These are phyloP conservation scores for Metschnikowia borealis DNA, from an alignment of 805 yeast genomes.

Conservation along the genomic window DNA sequence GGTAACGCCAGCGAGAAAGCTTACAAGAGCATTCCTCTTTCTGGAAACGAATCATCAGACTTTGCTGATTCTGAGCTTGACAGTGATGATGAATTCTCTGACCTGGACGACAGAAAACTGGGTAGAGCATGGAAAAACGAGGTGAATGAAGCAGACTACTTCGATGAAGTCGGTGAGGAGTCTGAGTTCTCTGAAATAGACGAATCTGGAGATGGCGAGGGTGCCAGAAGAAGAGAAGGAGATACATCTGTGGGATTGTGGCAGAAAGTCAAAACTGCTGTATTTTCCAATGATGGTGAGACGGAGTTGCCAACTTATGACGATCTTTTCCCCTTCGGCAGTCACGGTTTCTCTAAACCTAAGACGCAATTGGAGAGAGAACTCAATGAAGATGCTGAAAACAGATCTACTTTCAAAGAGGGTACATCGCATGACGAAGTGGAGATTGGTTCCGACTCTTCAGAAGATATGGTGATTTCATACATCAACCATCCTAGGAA, in stretches of 20 bases:
- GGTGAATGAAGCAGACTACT: conserved; percentile 34
- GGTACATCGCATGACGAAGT: conserved; percentile 23
- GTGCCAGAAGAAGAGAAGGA: not conserved
- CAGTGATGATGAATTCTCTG: conserved; percentile 27
- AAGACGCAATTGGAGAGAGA: conserved; percentile 31
- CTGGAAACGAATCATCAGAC: conserved; percentile 20
- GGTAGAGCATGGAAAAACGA: conserved; percentile 11
- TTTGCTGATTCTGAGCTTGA: conserved; percentile 36
- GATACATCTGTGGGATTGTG: conserved; percentile 27
- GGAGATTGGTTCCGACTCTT: conserved; percentile 37
- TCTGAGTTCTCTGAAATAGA: conserved; percentile 10
- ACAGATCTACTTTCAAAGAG: not conserved
- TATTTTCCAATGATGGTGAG: conserved; percentile 33
- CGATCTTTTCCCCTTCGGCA: conserved; percentile 63
- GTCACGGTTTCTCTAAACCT: conserved; percentile 25
- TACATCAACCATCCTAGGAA: conserved; percentile 43
- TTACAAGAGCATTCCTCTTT: not conserved
- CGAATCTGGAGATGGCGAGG: conserved; percentile 3
- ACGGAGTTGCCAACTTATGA: conserved; percentile 62
- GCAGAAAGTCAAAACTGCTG: conserved; percentile 41
- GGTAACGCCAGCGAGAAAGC: not conserved
- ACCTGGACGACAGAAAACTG: conserved; percentile 11
- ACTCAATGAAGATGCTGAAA: conserved; percentile 21
- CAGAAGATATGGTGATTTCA: conserved; percentile 42
- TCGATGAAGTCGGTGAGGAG: conserved; percentile 19